A percentile compares a stretch with the other conserved stretches of the same genome.
phyloP scores from a whole-genome alignment of 148 eudicot species.

The Camellia japonica region DNA sequence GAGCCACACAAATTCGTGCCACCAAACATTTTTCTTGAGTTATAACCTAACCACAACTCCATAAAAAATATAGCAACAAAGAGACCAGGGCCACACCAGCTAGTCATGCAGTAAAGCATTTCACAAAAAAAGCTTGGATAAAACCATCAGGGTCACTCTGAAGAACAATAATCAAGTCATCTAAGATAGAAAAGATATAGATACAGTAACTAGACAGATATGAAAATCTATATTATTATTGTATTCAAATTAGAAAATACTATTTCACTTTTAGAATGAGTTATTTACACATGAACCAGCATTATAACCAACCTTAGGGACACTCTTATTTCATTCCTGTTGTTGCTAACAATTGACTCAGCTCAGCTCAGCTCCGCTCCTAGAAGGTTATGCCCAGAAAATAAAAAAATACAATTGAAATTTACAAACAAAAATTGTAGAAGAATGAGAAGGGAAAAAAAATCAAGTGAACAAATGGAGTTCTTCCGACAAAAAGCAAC shows the following conservation, averaged over 20 bases:
- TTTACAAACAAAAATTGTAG: constrained; percentile 23
- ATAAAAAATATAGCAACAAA: too few relatives aligned
- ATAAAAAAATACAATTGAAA: not conserved
- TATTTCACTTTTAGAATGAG: constrained; percentile 10
- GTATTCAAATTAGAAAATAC: not conserved
- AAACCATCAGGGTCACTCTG: not conserved
- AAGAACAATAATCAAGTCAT: not conserved
- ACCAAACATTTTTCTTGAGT: too few relatives aligned
- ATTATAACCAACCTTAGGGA: not conserved
- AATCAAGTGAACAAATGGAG: constrained; percentile 12
- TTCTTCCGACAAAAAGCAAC: not conserved
- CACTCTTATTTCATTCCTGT: constrained; percentile 10
- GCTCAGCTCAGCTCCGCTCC: constrained; percentile 18
- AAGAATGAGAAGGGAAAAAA: constrained; percentile 21
- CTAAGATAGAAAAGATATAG: not conserved
- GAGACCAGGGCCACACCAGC: too few relatives aligned
- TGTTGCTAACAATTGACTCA: constrained; percentile 22
- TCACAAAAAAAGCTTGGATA: too few relatives aligned
- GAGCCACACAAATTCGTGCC: too few relatives aligned
- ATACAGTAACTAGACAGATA: too few relatives aligned
- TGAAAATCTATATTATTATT: too few relatives aligned
- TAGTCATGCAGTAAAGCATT: too few relatives aligned
- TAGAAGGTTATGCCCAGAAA: constrained; percentile 13
- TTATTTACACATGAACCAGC: constrained; percentile 17
- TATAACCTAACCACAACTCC: too few relatives aligned